Percentiles rank a stretch among this genome's conserved stretches.
Conservation (phyloP, 2,329 filamentous ascomycete species). For the Chrysosporium keratinophilum region DNA sequence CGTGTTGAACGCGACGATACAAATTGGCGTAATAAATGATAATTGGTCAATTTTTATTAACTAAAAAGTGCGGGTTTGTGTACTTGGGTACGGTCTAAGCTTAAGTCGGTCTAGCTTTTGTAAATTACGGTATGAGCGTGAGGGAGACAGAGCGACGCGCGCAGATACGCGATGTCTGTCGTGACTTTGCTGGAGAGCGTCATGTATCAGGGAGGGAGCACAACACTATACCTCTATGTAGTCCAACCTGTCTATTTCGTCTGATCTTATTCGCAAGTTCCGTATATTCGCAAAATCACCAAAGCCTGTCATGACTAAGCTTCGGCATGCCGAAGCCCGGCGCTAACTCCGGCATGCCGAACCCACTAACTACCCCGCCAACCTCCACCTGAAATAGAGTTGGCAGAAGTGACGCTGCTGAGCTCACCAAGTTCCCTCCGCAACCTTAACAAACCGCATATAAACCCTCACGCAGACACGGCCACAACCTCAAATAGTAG, state of each 20-base stretch:
- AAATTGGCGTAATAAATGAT: background rate
- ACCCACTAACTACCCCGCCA: background rate
- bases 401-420: background rate
- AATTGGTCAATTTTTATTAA: background rate
- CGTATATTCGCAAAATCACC: background rate
- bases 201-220: background rate
- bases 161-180: background rate
- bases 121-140: constrained; percentile 5
- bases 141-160: background rate
- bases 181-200: too few species aligned
- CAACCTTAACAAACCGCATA: background rate
- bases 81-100: background rate
- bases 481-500: too few species aligned
- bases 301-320: background rate
- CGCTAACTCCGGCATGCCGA: constrained; percentile 7
- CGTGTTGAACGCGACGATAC: constrained; percentile 7
- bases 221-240: too few species aligned
- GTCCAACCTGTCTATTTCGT: too few species aligned
- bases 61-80: background rate
- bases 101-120: background rate
- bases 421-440: constrained; percentile 3
- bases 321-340: constrained; percentile 1
- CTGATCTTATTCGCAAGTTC: too few species aligned
- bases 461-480: background rate
- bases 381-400: constrained; percentile 6